Evolutionary conservation across 2,329 filamentous ascomycete species (phyloP).

Genomic region (Botrytis medusae): DNA sequence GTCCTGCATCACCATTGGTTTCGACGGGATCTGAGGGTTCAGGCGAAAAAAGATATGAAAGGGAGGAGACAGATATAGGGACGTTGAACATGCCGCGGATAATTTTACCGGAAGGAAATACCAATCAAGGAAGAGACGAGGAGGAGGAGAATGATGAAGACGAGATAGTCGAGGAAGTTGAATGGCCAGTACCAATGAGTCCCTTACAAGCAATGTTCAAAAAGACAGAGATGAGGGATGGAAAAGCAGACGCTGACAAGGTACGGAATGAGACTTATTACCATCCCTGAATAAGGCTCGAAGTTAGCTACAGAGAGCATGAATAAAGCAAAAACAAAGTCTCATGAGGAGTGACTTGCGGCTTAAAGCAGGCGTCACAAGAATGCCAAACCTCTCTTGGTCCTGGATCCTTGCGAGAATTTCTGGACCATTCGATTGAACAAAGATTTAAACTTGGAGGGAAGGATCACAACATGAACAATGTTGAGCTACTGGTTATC

Average conservation of each 20-base stretch:
- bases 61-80: background rate
- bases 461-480: background rate
- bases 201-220: conserved; percentile 33
- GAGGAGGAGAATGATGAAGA: background rate
- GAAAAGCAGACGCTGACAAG: conserved; percentile 21
- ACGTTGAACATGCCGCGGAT: background rate
- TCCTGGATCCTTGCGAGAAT: too few relatives aligned
- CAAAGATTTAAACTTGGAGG: background rate
- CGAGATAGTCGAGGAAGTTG: conserved; percentile 19
- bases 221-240: conserved; percentile 28
- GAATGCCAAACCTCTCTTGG: background rate
- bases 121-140: background rate
- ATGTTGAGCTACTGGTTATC: background rate
- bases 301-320: background rate
- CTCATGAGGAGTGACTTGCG: too few relatives aligned
- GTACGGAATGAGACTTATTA: conserved; percentile 35
- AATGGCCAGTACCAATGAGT: conserved; percentile 31
- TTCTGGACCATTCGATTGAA: too few relatives aligned
- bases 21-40: background rate
- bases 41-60: background rate
- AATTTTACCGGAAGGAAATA: background rate
- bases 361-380: background rate
- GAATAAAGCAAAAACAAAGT: background rate
- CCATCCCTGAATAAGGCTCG: conserved; percentile 29
- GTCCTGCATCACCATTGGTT: background rate